Conservation (phyloP, 441 rosid genomes). For the Mallotus repandus region DNA sequence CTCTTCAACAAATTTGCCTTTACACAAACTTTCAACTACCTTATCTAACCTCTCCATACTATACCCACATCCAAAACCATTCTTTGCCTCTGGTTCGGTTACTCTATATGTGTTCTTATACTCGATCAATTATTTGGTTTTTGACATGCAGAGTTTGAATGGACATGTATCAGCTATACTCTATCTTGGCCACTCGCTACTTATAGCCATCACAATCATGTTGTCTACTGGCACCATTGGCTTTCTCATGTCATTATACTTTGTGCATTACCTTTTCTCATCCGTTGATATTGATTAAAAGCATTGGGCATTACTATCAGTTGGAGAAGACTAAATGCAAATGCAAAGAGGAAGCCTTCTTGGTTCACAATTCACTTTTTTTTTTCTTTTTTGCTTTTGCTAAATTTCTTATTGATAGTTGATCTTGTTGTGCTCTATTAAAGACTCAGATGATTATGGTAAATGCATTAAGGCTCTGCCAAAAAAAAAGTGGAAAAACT, state of each 20-base stretch:
- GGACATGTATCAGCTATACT: slow-evolving; percentile 91
- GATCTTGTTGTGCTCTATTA: slow-evolving; percentile 28
- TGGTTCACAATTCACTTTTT: slow-evolving; percentile 20
- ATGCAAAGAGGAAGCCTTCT: slow-evolving; percentile 23
- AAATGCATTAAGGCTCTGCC: slow-evolving; percentile 18
- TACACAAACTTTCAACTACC: slow-evolving; percentile 53
- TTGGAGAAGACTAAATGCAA: slow-evolving; percentile 24
- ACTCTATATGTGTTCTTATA: slow-evolving; percentile 79
- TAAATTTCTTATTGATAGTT: slow-evolving; percentile 24
- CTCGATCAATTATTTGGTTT: slow-evolving; percentile 89
- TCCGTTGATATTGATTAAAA: slow-evolving; percentile 86
- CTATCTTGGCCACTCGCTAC: slow-evolving; percentile 82
- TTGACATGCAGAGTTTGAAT: slow-evolving; percentile 86
- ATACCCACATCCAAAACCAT: slow-evolving; percentile 48
- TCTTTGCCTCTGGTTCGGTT: slow-evolving; percentile 93
- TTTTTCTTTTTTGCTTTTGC: slow-evolving; percentile 8
- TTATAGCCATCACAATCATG: slow-evolving; percentile 96
- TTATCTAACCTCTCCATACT: slow-evolving; percentile 47
- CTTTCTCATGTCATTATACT: slow-evolving; percentile 79
- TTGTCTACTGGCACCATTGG: slow-evolving; percentile 87
- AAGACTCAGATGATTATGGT: slow-evolving; percentile 18
- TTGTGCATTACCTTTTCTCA: slow-evolving; percentile 93
- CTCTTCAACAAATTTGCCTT: slow-evolving; percentile 56
- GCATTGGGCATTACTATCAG: slow-evolving; percentile 2
- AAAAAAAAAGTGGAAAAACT: slow-evolving; percentile 37